These are phyloP conservation scores for Cyanophora paradoxa DNA, from an alignment of 78 protist species.

Conservation along the genomic window DNA sequence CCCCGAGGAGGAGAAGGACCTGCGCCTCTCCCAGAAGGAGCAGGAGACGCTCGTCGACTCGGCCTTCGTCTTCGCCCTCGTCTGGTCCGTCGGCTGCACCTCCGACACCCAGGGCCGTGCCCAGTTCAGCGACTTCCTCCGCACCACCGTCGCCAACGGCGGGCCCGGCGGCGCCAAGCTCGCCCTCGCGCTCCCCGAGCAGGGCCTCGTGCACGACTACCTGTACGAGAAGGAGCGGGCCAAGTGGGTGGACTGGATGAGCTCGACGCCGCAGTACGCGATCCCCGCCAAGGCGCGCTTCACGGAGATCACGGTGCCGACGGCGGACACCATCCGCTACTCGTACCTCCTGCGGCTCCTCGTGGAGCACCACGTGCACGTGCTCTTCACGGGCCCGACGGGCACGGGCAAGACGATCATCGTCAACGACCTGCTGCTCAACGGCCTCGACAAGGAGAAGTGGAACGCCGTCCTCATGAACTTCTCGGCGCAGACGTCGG, in stretches of 20 bases:
- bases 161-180: slow-evolving; percentile 1
- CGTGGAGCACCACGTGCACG: neutral
- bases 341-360: slow-evolving; percentile 24
- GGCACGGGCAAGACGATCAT: slow-evolving; percentile 69
- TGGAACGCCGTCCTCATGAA: neutral
- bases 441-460: neutral
- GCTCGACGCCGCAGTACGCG: slow-evolving; percentile 34
- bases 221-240: slow-evolving; percentile 22
- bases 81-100: slow-evolving; percentile 59
- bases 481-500: slow-evolving; percentile 57
- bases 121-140: slow-evolving; percentile 23
- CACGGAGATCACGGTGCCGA: slow-evolving; percentile 51
- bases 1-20: neutral
- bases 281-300: slow-evolving; percentile 13
- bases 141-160: neutral
- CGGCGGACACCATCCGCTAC: slow-evolving; percentile 57
- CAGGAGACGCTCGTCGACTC: slow-evolving; percentile 10
- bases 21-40: neutral
- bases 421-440: slow-evolving; percentile 20
- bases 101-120: slow-evolving; percentile 16
- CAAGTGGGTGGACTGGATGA: slow-evolving; percentile 50
- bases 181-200: slow-evolving; percentile 31
- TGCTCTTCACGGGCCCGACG: slow-evolving; percentile 53
- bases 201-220: slow-evolving; percentile 39
- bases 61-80: slow-evolving; percentile 30